A percentile compares a stretch with the other conserved stretches of the same genome.
Conservation (phyloP, 352 stramenopile genomes). For the Blastocystis sp. region DNA sequence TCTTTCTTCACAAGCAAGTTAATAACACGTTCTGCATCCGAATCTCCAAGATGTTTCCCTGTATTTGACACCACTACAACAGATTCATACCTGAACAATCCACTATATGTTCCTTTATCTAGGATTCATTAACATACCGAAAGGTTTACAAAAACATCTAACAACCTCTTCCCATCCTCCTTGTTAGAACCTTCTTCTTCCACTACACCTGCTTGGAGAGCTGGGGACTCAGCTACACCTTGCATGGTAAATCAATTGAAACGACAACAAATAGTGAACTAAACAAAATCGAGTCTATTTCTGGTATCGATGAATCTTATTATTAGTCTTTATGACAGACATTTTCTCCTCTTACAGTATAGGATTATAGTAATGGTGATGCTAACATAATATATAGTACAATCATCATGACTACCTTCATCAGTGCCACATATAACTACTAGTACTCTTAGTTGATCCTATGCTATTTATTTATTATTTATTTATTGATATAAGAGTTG, state of each 20-base stretch:
- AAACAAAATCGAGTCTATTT: background rate
- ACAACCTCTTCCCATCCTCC: background rate
- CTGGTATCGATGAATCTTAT: too few species aligned
- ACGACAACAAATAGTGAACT: background rate
- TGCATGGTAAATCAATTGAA: background rate
- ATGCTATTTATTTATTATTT: background rate
- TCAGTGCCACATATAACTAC: too few species aligned
- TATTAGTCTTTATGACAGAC: too few species aligned
- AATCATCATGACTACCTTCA: too few species aligned
- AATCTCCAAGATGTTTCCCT: background rate
- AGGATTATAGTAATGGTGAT: too few species aligned
- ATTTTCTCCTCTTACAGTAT: too few species aligned
- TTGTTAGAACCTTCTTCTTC: background rate
- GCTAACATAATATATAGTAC: too few species aligned
- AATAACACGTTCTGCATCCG: background rate
- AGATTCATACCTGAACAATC: background rate
- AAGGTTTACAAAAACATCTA: background rate
- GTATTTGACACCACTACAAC: background rate
- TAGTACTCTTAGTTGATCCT: background rate
- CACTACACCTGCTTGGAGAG: background rate
- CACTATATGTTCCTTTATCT: background rate
- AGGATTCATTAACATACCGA: background rate
- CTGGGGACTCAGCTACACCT: background rate
- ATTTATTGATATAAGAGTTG: background rate
- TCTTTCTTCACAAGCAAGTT: background rate